Evolutionary conservation across 768 basidiomycete genomes (phyloP).

Genomic region (Xerocomus spinulosus): DNA sequence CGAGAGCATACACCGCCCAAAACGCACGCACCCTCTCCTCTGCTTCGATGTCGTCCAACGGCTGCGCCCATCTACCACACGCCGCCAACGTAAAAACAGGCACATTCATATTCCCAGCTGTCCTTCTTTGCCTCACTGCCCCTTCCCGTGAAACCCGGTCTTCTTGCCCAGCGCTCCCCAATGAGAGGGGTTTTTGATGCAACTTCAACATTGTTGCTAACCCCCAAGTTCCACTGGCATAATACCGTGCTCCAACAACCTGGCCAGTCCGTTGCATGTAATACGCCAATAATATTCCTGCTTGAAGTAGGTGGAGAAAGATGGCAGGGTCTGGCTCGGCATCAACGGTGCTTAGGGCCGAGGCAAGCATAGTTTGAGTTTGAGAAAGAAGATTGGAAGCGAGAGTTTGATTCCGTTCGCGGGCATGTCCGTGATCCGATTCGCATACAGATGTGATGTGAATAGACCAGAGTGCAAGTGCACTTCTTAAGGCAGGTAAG

Average conservation of each 20-base stretch:
- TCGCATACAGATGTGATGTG: conserved; percentile 40
- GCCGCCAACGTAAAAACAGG: conserved; percentile 9
- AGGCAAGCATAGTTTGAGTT: conserved; percentile 43
- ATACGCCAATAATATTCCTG: conserved; percentile 59
- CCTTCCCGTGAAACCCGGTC: conserved; percentile 2
- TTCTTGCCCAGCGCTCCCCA: not conserved
- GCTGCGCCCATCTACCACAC: conserved; percentile 25
- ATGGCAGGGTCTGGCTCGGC: conserved; percentile 31
- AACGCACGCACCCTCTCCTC: conserved; percentile 38
- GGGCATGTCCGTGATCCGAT: conserved; percentile 31
- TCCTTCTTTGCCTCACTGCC: not conserved
- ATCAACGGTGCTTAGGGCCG: conserved; percentile 38
- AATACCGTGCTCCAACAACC: conserved; percentile 57
- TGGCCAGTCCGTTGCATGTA: conserved; percentile 61
- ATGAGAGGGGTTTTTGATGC: conserved; percentile 30
- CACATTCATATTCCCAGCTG: not conserved
- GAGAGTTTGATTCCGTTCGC: not conserved
- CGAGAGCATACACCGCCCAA: conserved; percentile 34
- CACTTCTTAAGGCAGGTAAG: conserved; percentile 45
- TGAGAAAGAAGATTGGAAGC: conserved; percentile 40
- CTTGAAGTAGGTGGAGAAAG: conserved; percentile 53
- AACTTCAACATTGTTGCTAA: conserved; percentile 45
- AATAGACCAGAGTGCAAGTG: conserved; percentile 50
- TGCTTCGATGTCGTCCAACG: conserved; percentile 31
- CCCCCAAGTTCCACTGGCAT: conserved; percentile 43